Base-by-base conservation (phyloP, 495 filamentous ascomycete genomes). In the Podospora bellae-mahoneyi region DNA sequence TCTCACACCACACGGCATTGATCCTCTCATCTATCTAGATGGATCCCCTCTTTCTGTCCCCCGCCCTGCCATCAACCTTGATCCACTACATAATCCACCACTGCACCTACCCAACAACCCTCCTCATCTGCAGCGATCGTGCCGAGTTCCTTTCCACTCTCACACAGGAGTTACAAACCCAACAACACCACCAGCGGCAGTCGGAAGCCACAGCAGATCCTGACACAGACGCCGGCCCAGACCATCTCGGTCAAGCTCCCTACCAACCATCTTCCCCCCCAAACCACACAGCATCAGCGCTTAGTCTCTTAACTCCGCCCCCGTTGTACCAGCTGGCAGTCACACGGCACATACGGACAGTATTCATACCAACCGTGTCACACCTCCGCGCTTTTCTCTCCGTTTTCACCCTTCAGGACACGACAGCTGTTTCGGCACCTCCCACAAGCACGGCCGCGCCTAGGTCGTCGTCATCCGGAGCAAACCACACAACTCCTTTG, bases 381-480 rank as follows among this genome's bases (percentile, higher is more conserved):
- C 88, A 90, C 79, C 85, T 96, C 5, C 88, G 91, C 64, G 92
- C 92, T 28, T 92, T 88, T 73, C 81, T 96, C 0, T 78, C 90
- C 39, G 82, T 85, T 57, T 89, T 81, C 73, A 75, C 72, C 55
- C 71, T 74, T 15, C 67, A 65, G 13, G 71, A 71, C 34, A 75
- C 74, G 9, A 69, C 75, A 13, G 16, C 80, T 2, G 76, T 78
- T 10, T 32, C 68, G 6, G 10, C 53, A 19, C 48, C 64, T 10
- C 70, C 69, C 48, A 77, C 73, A 9, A 67, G 75, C 81, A 2
- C 77, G 13, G 55, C 23, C 55, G n/a, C 55, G 55, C 55, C 55
- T 58, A 5, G n/a, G 18, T 58, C 55, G 6, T 58, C 55, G 5
- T 23, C 55, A 58, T 58, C 55, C 9, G 5, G 39, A 48, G 9